A percentile compares a stretch with the other conserved stretches of the same genome.
Evolutionary conservation across 805 yeast species (phyloP).

Genomic region (Lipomyces yamadae): DNA sequence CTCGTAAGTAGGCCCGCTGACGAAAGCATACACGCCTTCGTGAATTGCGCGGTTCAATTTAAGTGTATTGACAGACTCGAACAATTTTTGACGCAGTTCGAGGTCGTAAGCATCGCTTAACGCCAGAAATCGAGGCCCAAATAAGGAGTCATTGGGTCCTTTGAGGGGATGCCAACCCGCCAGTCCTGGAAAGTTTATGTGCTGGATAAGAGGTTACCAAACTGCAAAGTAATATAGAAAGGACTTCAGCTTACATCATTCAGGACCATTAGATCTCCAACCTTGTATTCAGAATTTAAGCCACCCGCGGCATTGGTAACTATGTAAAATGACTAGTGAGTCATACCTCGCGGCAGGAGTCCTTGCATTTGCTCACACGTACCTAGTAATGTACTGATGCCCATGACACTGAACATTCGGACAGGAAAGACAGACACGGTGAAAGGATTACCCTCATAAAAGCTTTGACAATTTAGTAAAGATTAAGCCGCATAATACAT

Average conservation of each 20-base stretch:
- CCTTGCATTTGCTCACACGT: background rate
- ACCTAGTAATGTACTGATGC: constrained; percentile 66
- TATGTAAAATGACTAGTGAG: background rate
- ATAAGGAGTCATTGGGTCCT: constrained; percentile 79
- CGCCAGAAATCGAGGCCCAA: constrained; percentile 88
- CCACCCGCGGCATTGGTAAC: constrained; percentile 97
- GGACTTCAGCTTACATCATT: constrained; percentile 53
- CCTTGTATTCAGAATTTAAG: constrained; percentile 62
- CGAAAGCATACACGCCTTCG: constrained; percentile 86
- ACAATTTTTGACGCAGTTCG: constrained; percentile 66
- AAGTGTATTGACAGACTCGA: constrained; percentile 57
- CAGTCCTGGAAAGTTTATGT: constrained; percentile 87
- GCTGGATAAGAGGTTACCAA: constrained; percentile 45
- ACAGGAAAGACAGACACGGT: constrained; percentile 84
- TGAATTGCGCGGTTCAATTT: constrained; percentile 62
- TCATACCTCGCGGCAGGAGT: constrained; percentile 6
- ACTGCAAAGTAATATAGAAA: background rate
- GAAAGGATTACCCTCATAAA: constrained; percentile 86
- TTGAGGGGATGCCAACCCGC: constrained; percentile 85
- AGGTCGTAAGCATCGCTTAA: constrained; percentile 88
- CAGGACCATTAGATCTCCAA: constrained; percentile 91
- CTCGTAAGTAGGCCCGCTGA: constrained; percentile 94
- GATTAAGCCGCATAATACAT: background rate
- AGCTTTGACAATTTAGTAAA: constrained; percentile 21
- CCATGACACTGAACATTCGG: constrained; percentile 70